These are phyloP conservation scores for Cnidoscolus chayamansa DNA, from an alignment of 441 rosid genomes.

Conservation along the genomic window DNA sequence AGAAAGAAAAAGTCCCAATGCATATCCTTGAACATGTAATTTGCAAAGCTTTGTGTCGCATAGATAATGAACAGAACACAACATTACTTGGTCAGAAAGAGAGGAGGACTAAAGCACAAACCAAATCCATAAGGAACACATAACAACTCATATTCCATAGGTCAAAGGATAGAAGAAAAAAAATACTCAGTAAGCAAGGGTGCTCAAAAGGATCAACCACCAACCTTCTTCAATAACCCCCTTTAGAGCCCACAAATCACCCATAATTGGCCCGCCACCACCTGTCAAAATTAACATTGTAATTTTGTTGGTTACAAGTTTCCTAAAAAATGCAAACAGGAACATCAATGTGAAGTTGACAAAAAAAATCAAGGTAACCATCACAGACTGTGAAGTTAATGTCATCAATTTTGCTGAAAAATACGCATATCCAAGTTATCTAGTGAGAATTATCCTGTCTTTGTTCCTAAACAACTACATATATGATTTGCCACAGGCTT, in stretches of 20 bases:
- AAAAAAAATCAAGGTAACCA: not conserved
- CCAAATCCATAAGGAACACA: not conserved
- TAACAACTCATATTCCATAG: not conserved
- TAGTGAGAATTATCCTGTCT: not conserved
- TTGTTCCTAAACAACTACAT: not conserved
- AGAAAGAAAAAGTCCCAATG: not conserved
- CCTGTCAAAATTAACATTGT: slow-evolving; percentile 49
- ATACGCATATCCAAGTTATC: not conserved
- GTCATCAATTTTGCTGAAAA: not conserved
- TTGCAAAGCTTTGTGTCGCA: not conserved
- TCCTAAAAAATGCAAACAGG: slow-evolving; percentile 1
- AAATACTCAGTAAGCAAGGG: not conserved
- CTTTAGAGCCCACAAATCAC: slow-evolving; percentile 99
- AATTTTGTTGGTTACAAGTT: slow-evolving; percentile 22
- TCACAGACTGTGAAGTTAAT: not conserved
- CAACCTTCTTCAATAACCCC: slow-evolving; percentile 94
- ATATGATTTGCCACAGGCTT: not conserved
- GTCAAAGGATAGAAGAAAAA: not conserved
- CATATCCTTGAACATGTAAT: slow-evolving; percentile 8
- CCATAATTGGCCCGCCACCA: slow-evolving; percentile 98
- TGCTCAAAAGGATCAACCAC: slow-evolving; percentile 18
- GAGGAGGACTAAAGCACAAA: not conserved
- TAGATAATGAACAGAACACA: slow-evolving; percentile 5
- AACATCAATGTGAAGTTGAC: not conserved
- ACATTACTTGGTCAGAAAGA: not conserved